Base-by-base conservation (phyloP, 2,329 filamentous ascomycete genomes). In the Chaetomium sp. region DNA sequence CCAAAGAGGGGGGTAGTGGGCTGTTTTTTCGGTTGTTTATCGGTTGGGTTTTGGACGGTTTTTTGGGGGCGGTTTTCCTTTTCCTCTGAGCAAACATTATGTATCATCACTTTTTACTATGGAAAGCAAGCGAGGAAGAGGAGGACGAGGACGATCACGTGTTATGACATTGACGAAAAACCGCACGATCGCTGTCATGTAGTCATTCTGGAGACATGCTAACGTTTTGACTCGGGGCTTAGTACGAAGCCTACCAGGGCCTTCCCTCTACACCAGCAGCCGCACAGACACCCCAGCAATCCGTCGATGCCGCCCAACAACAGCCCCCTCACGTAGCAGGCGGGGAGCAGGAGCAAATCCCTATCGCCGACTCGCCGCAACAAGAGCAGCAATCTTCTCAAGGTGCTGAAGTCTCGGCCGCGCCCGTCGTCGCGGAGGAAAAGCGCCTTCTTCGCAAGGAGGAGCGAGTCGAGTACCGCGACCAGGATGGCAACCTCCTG, bases 381-480 rank as follows among this genome's bases (percentile, higher is more conserved):
- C 62, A 56, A 46, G 63, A 66, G 57, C 57, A 38, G 37, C 62
- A 68, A 11, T 41, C 61, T 61, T 62, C 55, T 42, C 64, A 66
- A 56, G 57, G 56, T 47, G 66, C 69, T 1, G 40, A 62, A 40
- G 74, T 79, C 58, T 80, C 78, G 19, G 76, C 74, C 43, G 76
- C 78, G 5, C 76, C 79, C 72, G 63, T 71, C 76, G 64, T 79
- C 67, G 19, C 19, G 19, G 63, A 69, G 42, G 74, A 70, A 44
- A 76, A 79, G 63, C 73, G 74, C 54, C 65, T 83, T 4, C 54
- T 84, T 44, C 72, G 72, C 43, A 75, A 84, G 53, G 88, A 95
- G 72, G 88, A 96, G 73, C 87, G 86, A 63, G 77, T 97, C 47
- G 94, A 97, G 73, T 99, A 96, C 74, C 88, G 94, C 53, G 94